Evolutionary conservation across 768 basidiomycete species (phyloP).

Genomic region (Auriculariales sp.): DNA sequence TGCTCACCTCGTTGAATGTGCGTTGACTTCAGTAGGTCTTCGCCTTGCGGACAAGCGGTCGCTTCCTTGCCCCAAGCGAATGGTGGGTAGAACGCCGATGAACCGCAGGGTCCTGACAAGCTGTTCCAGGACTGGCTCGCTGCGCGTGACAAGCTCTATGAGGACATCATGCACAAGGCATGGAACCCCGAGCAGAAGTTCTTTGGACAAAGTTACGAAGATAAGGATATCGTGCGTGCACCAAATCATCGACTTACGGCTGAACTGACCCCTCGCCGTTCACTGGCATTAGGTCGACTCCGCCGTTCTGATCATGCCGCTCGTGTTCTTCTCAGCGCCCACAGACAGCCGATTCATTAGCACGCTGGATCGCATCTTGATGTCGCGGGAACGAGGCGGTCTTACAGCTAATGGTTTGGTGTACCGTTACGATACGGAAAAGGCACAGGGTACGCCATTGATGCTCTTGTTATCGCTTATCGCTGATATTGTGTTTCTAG

Average conservation of each 20-base stretch:
- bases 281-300: no score
- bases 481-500: background rate
- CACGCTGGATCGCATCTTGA: slow-evolving; percentile 73
- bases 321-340: slow-evolving; percentile 81
- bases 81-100: background rate
- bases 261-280: slow-evolving; percentile 18
- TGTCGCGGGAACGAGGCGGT: slow-evolving; percentile 79
- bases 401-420: slow-evolving; percentile 63
- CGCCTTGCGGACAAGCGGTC: slow-evolving; percentile 92
- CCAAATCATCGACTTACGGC: no score
- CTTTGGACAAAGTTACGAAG: slow-evolving; percentile 88
- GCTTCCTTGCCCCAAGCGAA: slow-evolving; percentile 64
- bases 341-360: slow-evolving; percentile 79
- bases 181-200: slow-evolving; percentile 59
- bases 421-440: slow-evolving; percentile 1
- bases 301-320: slow-evolving; percentile 81
- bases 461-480: slow-evolving; percentile 1
- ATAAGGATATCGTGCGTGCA: slow-evolving; percentile 49
- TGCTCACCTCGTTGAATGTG: background rate
- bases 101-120: background rate
- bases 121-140: slow-evolving; percentile 43
- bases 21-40: slow-evolving; percentile 33
- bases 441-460: slow-evolving; percentile 15
- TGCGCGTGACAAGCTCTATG: slow-evolving; percentile 74
- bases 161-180: slow-evolving; percentile 81